These are phyloP conservation scores for Pseudoperonospora humuli DNA, from an alignment of 352 stramenopile genomes.

Conservation along the genomic window DNA sequence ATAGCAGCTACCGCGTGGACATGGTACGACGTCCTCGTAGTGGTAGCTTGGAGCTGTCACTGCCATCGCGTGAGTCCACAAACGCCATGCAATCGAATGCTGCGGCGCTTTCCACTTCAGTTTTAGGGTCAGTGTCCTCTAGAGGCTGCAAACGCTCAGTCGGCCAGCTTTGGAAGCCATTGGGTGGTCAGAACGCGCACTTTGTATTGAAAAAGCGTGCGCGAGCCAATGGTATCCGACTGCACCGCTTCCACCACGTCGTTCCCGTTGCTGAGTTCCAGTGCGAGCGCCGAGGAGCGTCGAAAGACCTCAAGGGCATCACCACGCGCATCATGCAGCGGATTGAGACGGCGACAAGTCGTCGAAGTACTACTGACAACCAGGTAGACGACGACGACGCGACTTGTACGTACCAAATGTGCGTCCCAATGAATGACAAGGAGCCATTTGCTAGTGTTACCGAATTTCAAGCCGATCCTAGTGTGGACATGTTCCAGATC, in stretches of 20 bases:
- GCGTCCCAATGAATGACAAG: constrained; percentile 61
- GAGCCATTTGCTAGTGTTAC: constrained; percentile 49
- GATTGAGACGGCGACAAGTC: constrained; percentile 24
- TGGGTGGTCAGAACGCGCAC: constrained; percentile 67
- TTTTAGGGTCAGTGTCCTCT: not conserved
- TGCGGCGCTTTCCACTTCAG: not conserved
- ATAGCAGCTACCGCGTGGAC: constrained; percentile 77
- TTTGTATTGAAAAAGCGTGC: constrained; percentile 43
- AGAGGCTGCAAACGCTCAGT: constrained; percentile 31
- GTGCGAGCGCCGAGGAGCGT: constrained; percentile 3
- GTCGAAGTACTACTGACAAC: constrained; percentile 1
- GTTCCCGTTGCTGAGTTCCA: constrained; percentile 4
- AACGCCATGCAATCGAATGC: constrained; percentile 5
- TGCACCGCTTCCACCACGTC: constrained; percentile 58
- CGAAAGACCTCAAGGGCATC: constrained; percentile 36
- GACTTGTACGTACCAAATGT: constrained; percentile 39
- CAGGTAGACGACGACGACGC: constrained; percentile 5
- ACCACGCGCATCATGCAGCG: constrained; percentile 52
- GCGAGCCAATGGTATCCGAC: constrained; percentile 40
- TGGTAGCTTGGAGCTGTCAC: constrained; percentile 5
- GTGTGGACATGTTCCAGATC: constrained; percentile 74
- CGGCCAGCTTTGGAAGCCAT: constrained; percentile 63
- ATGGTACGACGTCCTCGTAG: constrained; percentile 25
- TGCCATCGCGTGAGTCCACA: constrained; percentile 32
- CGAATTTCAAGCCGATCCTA: constrained; percentile 44